Percentiles rank a stretch among this genome's conserved stretches.
phyloP scores from a whole-genome alignment of 2,329 filamentous ascomycete species.

The Cryphonectria japonica region DNA sequence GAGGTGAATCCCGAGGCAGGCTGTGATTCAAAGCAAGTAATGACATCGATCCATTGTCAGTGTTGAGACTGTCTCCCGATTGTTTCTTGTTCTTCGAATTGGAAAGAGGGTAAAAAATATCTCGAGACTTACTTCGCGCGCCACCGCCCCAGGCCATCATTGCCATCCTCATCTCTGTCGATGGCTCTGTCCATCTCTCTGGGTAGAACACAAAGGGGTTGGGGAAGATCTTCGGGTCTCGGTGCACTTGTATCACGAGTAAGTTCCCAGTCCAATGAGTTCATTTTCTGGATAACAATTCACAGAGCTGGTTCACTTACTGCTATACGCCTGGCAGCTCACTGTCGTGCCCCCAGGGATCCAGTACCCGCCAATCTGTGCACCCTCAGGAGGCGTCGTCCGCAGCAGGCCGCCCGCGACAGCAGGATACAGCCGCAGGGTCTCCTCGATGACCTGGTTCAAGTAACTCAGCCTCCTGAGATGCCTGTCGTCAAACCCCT shows the following conservation, averaged over 20 bases:
- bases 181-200: slow-evolving; percentile 42
- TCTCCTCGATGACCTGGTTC: slow-evolving; percentile 49
- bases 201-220: slow-evolving; percentile 44
- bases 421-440: slow-evolving; percentile 48
- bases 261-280: background rate
- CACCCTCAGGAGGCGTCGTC: slow-evolving; percentile 44
- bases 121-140: slow-evolving; percentile 33
- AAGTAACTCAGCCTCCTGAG: slow-evolving; percentile 45
- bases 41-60: background rate
- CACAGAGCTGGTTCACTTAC: background rate
- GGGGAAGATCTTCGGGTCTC: slow-evolving; percentile 45
- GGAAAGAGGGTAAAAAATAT: too few relatives aligned
- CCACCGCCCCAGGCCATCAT: slow-evolving; percentile 38
- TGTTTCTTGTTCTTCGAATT: too few relatives aligned
- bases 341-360: slow-evolving; percentile 47
- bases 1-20: slow-evolving; percentile 58
- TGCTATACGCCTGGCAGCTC: slow-evolving; percentile 48
- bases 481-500: slow-evolving; percentile 37
- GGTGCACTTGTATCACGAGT: slow-evolving; percentile 41
- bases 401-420: slow-evolving; percentile 46
- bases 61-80: background rate
- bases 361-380: slow-evolving; percentile 42
- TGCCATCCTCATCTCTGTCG: slow-evolving; percentile 35
- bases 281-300: too few relatives aligned
- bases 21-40: slow-evolving; percentile 24